Evolutionary conservation across 306 rosid genomes (phyloP).

Genomic region (Rosa rugosa): DNA sequence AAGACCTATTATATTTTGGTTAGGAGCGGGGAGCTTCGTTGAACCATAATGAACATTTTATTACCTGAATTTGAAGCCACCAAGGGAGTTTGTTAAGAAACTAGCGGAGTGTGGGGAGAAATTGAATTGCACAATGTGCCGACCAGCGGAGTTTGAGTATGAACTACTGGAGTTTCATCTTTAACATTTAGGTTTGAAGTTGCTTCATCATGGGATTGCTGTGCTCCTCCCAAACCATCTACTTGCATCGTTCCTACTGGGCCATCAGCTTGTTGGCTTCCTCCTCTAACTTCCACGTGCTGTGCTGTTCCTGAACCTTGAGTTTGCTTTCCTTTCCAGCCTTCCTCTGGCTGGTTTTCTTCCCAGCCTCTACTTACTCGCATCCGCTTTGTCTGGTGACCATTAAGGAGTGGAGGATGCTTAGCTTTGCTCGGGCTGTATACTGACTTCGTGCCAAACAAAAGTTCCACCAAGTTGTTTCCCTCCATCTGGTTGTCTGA

Average conservation of each 20-base stretch:
- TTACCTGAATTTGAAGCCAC: slow-evolving; percentile 11
- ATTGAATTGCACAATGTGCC: not conserved
- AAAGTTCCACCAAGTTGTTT: slow-evolving; percentile 13
- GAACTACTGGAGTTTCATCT: not conserved
- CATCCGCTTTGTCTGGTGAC: slow-evolving; percentile 5
- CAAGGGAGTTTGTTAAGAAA: not conserved
- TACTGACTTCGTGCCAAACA: not conserved
- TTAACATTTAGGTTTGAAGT: not conserved
- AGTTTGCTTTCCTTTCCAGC: not conserved
- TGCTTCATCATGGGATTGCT: not conserved
- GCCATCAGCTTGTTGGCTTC: not conserved
- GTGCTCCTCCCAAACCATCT: not conserved
- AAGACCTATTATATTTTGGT: not conserved
- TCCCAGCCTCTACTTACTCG: not conserved
- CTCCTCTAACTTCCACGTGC: not conserved
- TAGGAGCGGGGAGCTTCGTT: not conserved
- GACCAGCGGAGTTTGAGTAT: not conserved
- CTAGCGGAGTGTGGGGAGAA: not conserved
- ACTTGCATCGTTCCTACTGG: not conserved
- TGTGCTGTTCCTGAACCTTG: not conserved
- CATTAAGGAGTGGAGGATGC: not conserved
- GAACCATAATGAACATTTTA: not conserved
- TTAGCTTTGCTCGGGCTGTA: not conserved
- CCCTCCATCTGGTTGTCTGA: slow-evolving; percentile 1
- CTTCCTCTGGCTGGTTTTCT: not conserved